A percentile compares a stretch with the other conserved stretches of the same genome.
These are phyloP conservation scores for Colletotrichum chlorophyti DNA, from an alignment of 2,329 filamentous ascomycete species.

Conservation along the genomic window DNA sequence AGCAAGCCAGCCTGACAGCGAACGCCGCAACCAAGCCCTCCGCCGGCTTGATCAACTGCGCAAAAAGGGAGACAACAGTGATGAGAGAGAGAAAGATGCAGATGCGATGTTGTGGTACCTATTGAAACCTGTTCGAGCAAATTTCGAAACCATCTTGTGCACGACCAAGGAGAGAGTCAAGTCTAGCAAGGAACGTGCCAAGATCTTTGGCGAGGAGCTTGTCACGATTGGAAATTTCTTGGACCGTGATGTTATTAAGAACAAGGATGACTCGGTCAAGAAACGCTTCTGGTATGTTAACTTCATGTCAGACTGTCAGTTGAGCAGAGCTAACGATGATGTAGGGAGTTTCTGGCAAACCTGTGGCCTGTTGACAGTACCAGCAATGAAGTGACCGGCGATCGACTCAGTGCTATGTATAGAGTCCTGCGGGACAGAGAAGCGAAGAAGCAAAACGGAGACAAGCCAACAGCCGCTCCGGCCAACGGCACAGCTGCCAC, in stretches of 20 bases:
- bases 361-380: slow-evolving; percentile 55
- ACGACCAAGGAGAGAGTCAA: slow-evolving; percentile 69
- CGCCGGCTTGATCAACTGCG: slow-evolving; percentile 51
- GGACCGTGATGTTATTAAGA: slow-evolving; percentile 39
- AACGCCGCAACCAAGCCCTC: slow-evolving; percentile 48
- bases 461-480: slow-evolving; percentile 11
- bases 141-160: slow-evolving; percentile 64
- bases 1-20: slow-evolving; percentile 30
- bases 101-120: slow-evolving; percentile 56
- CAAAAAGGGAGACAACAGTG: slow-evolving; percentile 55
- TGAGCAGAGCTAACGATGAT: not conserved
- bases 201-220: slow-evolving; percentile 66
- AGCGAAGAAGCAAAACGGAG: slow-evolving; percentile 31
- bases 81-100: slow-evolving; percentile 53
- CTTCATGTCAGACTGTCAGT: not conserved
- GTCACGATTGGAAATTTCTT: slow-evolving; percentile 69
- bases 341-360: slow-evolving; percentile 52
- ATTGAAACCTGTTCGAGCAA: slow-evolving; percentile 65
- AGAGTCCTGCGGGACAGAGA: slow-evolving; percentile 44
- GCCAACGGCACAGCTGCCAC: slow-evolving; percentile 29
- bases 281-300: slow-evolving; percentile 31
- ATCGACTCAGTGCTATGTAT: slow-evolving; percentile 53
- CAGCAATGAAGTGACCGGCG: slow-evolving; percentile 50
- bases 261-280: slow-evolving; percentile 45
- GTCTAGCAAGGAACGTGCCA: slow-evolving; percentile 66